Percentiles rank a stretch among this genome's conserved stretches.
Evolutionary conservation across 83 land plant species (phyloP).

Genomic region (Diphasiastrum complanatum): DNA sequence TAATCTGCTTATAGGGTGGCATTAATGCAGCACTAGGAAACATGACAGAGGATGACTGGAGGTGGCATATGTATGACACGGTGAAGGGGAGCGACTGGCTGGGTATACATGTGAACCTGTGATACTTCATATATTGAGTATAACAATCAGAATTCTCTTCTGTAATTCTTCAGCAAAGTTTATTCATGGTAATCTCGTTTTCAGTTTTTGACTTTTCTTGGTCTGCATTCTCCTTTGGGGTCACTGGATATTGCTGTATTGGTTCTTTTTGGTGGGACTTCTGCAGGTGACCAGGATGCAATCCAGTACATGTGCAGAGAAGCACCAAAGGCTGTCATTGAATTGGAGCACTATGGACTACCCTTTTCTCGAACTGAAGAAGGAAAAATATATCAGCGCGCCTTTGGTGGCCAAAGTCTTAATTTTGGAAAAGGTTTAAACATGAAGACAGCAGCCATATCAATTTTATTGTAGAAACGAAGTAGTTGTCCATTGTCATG

Average conservation of each 20-base stretch:
- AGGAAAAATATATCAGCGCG: constrained; percentile 95
- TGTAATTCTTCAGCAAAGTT: not conserved
- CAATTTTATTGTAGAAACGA: too few relatives aligned
- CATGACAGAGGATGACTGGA: constrained; percentile 98
- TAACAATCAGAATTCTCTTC: not conserved
- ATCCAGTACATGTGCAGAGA: constrained; percentile 99
- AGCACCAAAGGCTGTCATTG: constrained; percentile 96
- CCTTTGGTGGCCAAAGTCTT: constrained; percentile 99
- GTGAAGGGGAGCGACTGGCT: constrained; percentile 99
- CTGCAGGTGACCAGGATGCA: constrained; percentile 94
- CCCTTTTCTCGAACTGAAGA: constrained; percentile 99
- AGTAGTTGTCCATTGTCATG: too few relatives aligned
- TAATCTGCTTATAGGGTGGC: constrained; percentile 66
- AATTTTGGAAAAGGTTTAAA: constrained; percentile 84
- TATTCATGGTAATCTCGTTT: not conserved
- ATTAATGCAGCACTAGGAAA: constrained; percentile 98
- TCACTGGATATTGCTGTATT: constrained; percentile 4
- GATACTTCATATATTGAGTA: not conserved
- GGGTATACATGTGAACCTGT: constrained; percentile 40
- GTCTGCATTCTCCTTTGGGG: not conserved
- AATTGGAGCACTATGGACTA: constrained; percentile 90
- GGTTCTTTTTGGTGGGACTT: too few relatives aligned
- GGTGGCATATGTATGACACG: constrained; percentile 99
- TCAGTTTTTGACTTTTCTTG: not conserved
- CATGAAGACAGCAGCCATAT: not conserved